Conservation (phyloP, 139 green algal genomes). For the Axilococcus clingmanii region DNA sequence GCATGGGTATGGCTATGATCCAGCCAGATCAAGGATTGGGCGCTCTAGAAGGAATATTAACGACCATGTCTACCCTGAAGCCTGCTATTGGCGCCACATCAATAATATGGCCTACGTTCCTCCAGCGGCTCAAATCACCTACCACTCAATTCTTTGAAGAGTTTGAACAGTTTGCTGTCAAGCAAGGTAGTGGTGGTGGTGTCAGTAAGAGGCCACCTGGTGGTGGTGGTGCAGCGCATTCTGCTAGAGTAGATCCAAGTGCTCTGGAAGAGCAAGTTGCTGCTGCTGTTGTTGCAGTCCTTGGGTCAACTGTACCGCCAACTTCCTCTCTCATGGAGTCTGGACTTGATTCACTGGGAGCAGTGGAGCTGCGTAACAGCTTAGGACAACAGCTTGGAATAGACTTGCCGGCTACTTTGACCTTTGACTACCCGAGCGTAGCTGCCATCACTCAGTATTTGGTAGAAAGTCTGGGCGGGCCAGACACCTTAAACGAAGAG, state of each 20-base stretch:
- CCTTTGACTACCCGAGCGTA: conserved; percentile 59
- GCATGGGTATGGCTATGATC: conserved; percentile 46
- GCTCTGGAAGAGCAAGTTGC: conserved; percentile 25
- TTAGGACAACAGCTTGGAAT: conserved; percentile 47
- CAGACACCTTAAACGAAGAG: neutral
- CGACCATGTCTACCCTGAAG: neutral
- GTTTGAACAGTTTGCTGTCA: conserved; percentile 4
- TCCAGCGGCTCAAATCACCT: conserved; percentile 28
- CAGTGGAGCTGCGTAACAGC: conserved; percentile 70
- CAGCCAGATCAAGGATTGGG: conserved; percentile 19
- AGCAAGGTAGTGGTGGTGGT: neutral
- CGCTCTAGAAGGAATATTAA: conserved; percentile 14
- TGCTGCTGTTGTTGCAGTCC: conserved; percentile 4
- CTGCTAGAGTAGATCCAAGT: neutral
- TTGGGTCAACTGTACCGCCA: conserved; percentile 14
- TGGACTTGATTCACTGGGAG: conserved; percentile 63
- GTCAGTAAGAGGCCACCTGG: neutral
- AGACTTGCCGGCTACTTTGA: conserved; percentile 49
- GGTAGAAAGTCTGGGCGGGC: neutral
- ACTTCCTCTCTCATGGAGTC: conserved; percentile 36
- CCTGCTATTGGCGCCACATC: conserved; percentile 41
- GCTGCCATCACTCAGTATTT: conserved; percentile 36
- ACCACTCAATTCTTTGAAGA: conserved; percentile 18
- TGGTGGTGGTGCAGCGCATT: neutral
- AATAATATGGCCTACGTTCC: conserved; percentile 53